Conservation (phyloP, 2,329 filamentous ascomycete species). For the Didymella exigua region DNA sequence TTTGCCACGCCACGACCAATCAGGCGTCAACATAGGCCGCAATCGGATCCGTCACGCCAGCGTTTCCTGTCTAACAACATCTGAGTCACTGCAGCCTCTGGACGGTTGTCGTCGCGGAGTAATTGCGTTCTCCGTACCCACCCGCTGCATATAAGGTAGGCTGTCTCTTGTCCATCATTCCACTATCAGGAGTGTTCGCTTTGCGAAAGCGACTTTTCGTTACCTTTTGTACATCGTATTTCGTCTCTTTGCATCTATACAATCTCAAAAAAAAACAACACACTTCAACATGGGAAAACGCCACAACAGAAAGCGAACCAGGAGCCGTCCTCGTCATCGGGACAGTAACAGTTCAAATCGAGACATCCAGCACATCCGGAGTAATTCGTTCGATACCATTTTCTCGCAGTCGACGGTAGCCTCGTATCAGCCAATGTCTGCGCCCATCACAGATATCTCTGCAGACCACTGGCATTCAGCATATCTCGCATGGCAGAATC, state of each 20-base stretch:
- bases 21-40: slow-evolving; percentile 31
- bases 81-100: slow-evolving; percentile 46
- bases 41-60: slow-evolving; percentile 33
- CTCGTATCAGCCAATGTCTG: slow-evolving; percentile 27
- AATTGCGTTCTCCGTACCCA: slow-evolving; percentile 16
- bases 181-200: slow-evolving; percentile 37
- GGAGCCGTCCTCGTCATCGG: slow-evolving; percentile 51
- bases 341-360: slow-evolving; percentile 31
- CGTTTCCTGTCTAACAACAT: slow-evolving; percentile 19
- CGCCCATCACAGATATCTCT: slow-evolving; percentile 25
- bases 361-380: slow-evolving; percentile 38
- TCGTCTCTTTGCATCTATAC: slow-evolving; percentile 13
- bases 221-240: slow-evolving; percentile 1
- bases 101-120: slow-evolving; percentile 27
- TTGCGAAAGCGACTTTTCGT: slow-evolving; percentile 36
- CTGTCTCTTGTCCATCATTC: slow-evolving; percentile 15
- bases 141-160: slow-evolving; percentile 39
- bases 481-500: slow-evolving; percentile 46
- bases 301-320: slow-evolving; percentile 53
- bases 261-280: slow-evolving; percentile 3
- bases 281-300: slow-evolving; percentile 45
- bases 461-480: slow-evolving; percentile 46
- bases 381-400: slow-evolving; percentile 38
- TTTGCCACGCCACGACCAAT: slow-evolving; percentile 40
- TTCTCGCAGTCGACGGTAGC: slow-evolving; percentile 34